A percentile compares a stretch with the other conserved stretches of the same genome.
Conservation (phyloP, 805 yeast species). For the Candida loeiensis region DNA sequence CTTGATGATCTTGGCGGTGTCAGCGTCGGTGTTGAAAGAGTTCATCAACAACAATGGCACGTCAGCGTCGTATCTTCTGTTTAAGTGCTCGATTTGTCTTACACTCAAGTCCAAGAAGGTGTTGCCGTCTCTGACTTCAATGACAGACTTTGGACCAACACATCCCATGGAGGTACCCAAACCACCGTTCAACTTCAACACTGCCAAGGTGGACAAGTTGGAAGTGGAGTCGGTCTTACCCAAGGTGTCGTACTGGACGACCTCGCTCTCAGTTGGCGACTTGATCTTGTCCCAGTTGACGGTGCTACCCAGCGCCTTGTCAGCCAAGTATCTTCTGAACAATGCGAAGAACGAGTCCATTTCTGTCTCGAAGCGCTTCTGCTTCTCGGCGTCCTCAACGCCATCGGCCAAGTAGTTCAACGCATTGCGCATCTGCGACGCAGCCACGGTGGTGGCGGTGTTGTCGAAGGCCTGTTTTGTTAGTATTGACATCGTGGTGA, state of each 20-base stretch:
- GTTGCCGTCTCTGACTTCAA: slow-evolving; percentile 98
- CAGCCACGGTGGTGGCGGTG: slow-evolving; percentile 92
- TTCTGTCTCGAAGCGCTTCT: slow-evolving; percentile 72
- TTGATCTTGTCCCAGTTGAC: slow-evolving; percentile 94
- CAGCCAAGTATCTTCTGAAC: slow-evolving; percentile 87
- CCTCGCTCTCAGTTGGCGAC: slow-evolving; percentile 88
- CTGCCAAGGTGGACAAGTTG: slow-evolving; percentile 81
- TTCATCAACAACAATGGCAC: slow-evolving; percentile 97
- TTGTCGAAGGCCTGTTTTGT: slow-evolving; percentile 79
- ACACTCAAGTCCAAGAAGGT: slow-evolving; percentile 93
- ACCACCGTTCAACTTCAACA: slow-evolving; percentile 95
- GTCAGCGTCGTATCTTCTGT: slow-evolving; percentile 84
- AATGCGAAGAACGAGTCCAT: slow-evolving; percentile 93
- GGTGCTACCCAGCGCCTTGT: slow-evolving; percentile 80
- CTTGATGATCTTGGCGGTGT: slow-evolving; percentile 91
- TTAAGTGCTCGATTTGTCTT: slow-evolving; percentile 93
- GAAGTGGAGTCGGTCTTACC: slow-evolving; percentile 26
- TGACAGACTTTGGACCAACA: slow-evolving; percentile 97
- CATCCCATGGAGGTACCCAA: slow-evolving; percentile 99
- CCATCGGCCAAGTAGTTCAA: slow-evolving; percentile 85
- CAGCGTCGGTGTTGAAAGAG: slow-evolving; percentile 95
- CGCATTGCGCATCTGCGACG: slow-evolving; percentile 96
- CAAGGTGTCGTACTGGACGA: slow-evolving; percentile 68
- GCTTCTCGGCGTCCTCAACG: slow-evolving; percentile 50
- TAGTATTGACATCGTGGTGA: too few species aligned